Evolutionary conservation across 2,329 filamentous ascomycete genomes (phyloP), one percentile per base, ranked within the genome.

Genomic region (Beauveria brongniartii): DNA sequence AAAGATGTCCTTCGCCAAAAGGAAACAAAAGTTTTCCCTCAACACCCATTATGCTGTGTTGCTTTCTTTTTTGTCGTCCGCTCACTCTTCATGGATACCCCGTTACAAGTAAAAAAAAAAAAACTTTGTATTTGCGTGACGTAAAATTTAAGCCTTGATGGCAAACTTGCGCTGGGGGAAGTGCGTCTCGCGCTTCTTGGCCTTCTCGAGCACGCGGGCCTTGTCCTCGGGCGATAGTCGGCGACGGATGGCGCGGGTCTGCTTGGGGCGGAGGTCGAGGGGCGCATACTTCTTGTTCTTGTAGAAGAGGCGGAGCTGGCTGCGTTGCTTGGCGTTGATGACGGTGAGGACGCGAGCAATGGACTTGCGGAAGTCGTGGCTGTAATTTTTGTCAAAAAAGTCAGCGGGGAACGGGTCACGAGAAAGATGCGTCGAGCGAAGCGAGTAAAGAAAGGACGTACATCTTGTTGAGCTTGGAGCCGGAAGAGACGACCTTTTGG

Each of bases 271-370:
- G 83, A 99, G 92, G 80, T 99, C 95, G 78, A 99, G 91, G 68
- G 94, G 94, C 68, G 92, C 82, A 87, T 97, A 97, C 86, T 97
- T 97, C 91, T 97, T 97, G 88, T 89, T 90, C 87, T 96, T 95
- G 88, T 99, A 99, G 90, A 97, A 97, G 70, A 97, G 85, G 73
- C 92, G 92, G 74, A 99, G 91, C 83, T 97, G 92, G 70, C 91
- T 85, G 79, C 95, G 90, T 85, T 99, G 94, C 87, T 96, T 97
- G 81, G 92, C 89, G 87, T 97, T 99, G 88, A 99, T 96, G 83
- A 99, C 86, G 80, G 94, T 99, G 74, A 99, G 88, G 81, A 97
- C 91, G 77, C 93, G 92, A 76, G 94, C 95, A 81, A 99, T 97
- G 69, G 92, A 96, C 87, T 99, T 99, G 85, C 94, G 92, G 78